Percentiles rank a stretch among this genome's conserved stretches.
These are phyloP conservation scores for Pseudonitzschia multistriata DNA, from an alignment of 108 stramenopile species.

Conservation along the genomic window DNA sequence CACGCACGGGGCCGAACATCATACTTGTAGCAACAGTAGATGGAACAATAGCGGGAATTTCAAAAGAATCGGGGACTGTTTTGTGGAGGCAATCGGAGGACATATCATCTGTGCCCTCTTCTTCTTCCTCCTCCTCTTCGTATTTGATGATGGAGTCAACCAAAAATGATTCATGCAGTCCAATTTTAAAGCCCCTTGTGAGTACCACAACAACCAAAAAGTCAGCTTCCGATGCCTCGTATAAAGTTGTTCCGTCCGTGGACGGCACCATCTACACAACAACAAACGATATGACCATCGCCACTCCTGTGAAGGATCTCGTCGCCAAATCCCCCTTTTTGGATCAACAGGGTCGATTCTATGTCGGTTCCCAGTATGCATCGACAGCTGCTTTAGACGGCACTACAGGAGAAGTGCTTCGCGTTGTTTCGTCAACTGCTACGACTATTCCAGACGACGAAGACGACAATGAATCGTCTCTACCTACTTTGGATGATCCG, in stretches of 20 bases:
- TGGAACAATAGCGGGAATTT: slow-evolving; percentile 73
- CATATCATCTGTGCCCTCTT: neutral
- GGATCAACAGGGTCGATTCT: slow-evolving; percentile 70
- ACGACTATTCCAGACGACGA: neutral
- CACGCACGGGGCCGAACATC: slow-evolving; percentile 25
- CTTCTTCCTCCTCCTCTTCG: neutral
- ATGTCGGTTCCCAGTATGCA: slow-evolving; percentile 60
- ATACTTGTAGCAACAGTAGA: slow-evolving; percentile 71
- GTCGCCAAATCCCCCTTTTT: slow-evolving; percentile 77
- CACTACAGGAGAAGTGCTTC: slow-evolving; percentile 71
- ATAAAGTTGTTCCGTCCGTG: slow-evolving; percentile 71
- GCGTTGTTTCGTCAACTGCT: slow-evolving; percentile 33
- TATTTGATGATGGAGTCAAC: neutral
- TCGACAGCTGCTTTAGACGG: slow-evolving; percentile 69
- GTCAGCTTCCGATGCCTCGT: slow-evolving; percentile 31
- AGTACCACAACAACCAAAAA: slow-evolving; percentile 66
- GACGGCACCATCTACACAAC: slow-evolving; percentile 76
- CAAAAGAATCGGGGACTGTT: slow-evolving; percentile 54
- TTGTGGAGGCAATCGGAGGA: slow-evolving; percentile 55
- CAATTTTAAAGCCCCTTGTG: slow-evolving; percentile 60
- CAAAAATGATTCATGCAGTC: slow-evolving; percentile 2
- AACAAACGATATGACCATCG: slow-evolving; percentile 41
- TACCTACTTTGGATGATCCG: slow-evolving; percentile 35
- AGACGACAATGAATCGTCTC: slow-evolving; percentile 14
- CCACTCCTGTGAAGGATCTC: slow-evolving; percentile 63